Evolutionary conservation across 225 moss, liverwort and hornwort species (phyloP), one percentile per base, ranked within the genome.

Genomic region (Neckera pumila): DNA sequence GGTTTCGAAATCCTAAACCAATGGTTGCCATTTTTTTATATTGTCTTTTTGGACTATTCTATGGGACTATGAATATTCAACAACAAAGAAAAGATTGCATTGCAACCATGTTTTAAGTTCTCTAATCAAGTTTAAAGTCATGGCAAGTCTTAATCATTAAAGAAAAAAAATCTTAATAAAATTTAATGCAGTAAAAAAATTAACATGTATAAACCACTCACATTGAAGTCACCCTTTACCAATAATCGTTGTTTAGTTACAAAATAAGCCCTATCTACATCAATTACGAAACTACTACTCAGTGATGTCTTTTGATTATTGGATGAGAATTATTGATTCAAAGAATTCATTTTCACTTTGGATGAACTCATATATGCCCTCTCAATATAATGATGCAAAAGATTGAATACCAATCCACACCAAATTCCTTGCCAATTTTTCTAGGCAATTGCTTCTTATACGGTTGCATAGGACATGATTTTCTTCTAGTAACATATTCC

Each of bases 121-220:
- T 7, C 4, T 0, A 38, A 4, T 23, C 2, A 0, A 4, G 5
- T 71, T 42, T 26, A 14, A 42, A 42, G 12, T 40, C 25, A 40
- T 40, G 2, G 4, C 3, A 40, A 13, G 23, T 1, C 1, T 4
- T 69, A 22, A 69, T 2, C 0, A 1, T 13, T 38, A 38, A 38
- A 4, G 2, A 13, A 23, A 22, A 21, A 38, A 38, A 12, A 0
- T 7, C 6, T 0, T 6, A 2, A 0, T 69, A 22, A n/a, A n/a
- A 69, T 38, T 12, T 23, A 22, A 38, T 69, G 6, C 7, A 38
- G 10, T 23, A 1, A 69, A 38, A 17, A 11, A 40, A 23, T 70
- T 26, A 1, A 42, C 1, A 26, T 9, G 1, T 42, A 25, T 23
- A 1, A n/a, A n/a, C 22, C 7, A 12, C 1, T 34, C 2, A 5